These are phyloP conservation scores for Skeletonema tropicum DNA, from an alignment of 108 stramenopile species.

Conservation along the genomic window DNA sequence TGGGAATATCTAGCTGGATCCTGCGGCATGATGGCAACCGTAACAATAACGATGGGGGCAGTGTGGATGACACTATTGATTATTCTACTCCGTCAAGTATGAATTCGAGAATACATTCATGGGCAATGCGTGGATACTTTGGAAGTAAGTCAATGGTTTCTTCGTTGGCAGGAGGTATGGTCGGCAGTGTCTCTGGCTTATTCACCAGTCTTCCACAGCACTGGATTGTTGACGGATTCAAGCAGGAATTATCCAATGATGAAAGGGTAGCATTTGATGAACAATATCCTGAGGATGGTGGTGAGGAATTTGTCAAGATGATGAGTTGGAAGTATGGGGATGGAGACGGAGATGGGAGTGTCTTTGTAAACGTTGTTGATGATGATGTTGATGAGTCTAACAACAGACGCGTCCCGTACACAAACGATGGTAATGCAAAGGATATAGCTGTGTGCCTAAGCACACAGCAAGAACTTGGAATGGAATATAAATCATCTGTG, in stretches of 20 bases:
- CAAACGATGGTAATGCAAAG: slow-evolving; percentile 18
- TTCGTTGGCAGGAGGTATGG: slow-evolving; percentile 10
- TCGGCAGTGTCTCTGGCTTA: neutral
- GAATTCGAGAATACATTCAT: slow-evolving; percentile 6
- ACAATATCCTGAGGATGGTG: slow-evolving; percentile 17
- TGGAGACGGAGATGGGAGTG: slow-evolving; percentile 18
- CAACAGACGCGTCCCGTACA: neutral
- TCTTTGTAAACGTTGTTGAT: slow-evolving; percentile 16
- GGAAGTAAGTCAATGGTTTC: slow-evolving; percentile 29
- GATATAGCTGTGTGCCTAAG: slow-evolving; percentile 35
- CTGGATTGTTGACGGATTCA: slow-evolving; percentile 3
- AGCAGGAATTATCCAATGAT: slow-evolving; percentile 13
- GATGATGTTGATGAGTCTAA: neutral
- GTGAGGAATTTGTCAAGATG: slow-evolving; percentile 14
- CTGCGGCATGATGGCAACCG: slow-evolving; percentile 15
- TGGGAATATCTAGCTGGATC: slow-evolving; percentile 32
- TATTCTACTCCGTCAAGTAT: neutral
- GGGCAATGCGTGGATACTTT: slow-evolving; percentile 31
- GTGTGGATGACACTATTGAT: neutral
- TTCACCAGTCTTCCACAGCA: slow-evolving; percentile 8
- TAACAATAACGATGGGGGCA: neutral
- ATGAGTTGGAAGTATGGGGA: slow-evolving; percentile 23
- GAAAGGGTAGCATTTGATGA: slow-evolving; percentile 13
- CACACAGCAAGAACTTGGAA: slow-evolving; percentile 30
- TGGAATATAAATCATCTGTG: slow-evolving; percentile 11